phyloP scores from a whole-genome alignment of 768 basidiomycete genomes.

The Boletus tomentosulus region DNA sequence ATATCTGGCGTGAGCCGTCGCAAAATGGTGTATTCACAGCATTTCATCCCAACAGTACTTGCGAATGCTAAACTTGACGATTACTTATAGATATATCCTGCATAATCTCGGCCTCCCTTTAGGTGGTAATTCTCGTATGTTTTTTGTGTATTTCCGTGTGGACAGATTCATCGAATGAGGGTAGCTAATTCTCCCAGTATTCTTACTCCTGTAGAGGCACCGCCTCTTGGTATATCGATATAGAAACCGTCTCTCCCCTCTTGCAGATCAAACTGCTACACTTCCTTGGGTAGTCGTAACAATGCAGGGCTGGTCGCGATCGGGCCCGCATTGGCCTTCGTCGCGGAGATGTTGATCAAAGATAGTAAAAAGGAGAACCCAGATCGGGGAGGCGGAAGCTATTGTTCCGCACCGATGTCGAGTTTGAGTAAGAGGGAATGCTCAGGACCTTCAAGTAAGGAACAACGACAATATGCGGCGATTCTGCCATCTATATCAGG shows the following conservation, averaged over 20 bases:
- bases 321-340: too few species aligned
- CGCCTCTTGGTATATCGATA: not conserved
- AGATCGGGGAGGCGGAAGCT: not conserved
- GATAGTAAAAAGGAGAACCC: too few species aligned
- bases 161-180: not conserved
- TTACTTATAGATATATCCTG: constrained; percentile 12
- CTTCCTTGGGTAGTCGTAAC: too few species aligned
- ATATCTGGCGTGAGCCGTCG: constrained; percentile 5
- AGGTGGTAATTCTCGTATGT: not conserved
- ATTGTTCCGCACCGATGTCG: too few species aligned
- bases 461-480: too few species aligned
- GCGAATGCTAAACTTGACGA: constrained; percentile 1
- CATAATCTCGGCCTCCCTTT: constrained; percentile 9
- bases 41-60: not conserved
- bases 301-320: too few species aligned
- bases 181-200: not conserved
- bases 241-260: not conserved
- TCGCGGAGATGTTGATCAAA: too few species aligned
- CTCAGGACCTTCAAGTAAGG: too few species aligned
- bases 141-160: not conserved
- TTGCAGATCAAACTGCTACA: not conserved
- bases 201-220: not conserved
- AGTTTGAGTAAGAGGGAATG: too few species aligned
- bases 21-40: constrained; percentile 12
- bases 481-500: too few species aligned